phyloP scores from a whole-genome alignment of 176 grass and related monocot genomes.

The Bonia amplexicaulis region DNA sequence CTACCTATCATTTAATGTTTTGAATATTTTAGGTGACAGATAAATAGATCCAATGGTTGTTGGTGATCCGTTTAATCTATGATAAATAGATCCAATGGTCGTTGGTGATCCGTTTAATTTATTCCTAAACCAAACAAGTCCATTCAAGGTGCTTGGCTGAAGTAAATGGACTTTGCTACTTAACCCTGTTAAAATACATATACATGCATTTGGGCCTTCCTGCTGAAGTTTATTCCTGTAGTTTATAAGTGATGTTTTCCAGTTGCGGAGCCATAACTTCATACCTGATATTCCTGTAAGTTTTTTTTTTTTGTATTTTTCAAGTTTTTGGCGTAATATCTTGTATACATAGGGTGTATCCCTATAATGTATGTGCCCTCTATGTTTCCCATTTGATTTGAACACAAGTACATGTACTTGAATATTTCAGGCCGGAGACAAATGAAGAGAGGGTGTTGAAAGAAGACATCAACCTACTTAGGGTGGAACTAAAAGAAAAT shows the following conservation, averaged over 20 bases:
- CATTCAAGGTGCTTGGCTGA: not conserved
- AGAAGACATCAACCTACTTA: slow-evolving; percentile 40
- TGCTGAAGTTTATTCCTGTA: not conserved
- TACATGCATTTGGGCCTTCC: not conserved
- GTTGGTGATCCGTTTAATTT: not conserved
- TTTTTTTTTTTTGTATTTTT: not conserved
- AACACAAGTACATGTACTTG: not conserved
- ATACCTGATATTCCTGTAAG: not conserved
- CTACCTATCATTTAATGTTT: not conserved
- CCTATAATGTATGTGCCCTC: not conserved
- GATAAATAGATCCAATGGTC: not conserved
- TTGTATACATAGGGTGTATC: not conserved
- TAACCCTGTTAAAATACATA: not conserved
- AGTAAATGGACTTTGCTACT: not conserved
- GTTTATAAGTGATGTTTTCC: not conserved
- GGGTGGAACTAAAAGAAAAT: slow-evolving; percentile 21
- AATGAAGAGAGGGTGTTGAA: slow-evolving; percentile 38
- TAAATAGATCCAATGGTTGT: not conserved
- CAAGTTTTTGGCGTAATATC: not conserved
- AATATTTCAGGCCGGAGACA: slow-evolving; percentile 36
- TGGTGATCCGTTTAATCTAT: not conserved
- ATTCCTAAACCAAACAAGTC: not conserved
- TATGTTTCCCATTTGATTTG: slow-evolving; percentile 3
- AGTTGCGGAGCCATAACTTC: not conserved
- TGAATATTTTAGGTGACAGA: not conserved